A percentile compares a stretch with the other conserved stretches of the same genome.
Evolutionary conservation across 495 filamentous ascomycete species (phyloP).

Genomic region (Xylaria acuta): DNA sequence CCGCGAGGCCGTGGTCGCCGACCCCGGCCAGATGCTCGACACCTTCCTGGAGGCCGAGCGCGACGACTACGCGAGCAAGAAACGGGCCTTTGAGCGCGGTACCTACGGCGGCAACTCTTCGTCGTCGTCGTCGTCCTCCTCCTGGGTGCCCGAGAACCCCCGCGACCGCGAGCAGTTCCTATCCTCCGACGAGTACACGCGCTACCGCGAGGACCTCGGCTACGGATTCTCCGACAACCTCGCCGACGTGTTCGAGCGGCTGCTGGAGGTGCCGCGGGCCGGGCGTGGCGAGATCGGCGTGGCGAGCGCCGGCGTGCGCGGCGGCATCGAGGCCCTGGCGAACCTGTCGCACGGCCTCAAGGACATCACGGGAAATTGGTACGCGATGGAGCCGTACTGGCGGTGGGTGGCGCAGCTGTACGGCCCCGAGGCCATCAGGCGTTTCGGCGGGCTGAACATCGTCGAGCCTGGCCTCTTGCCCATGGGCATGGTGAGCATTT

Average conservation of each 20-base stretch:
- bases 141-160: constrained; percentile 31
- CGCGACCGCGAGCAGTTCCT: constrained; percentile 51
- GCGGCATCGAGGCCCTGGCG: constrained; percentile 35
- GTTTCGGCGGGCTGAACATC: constrained; percentile 67
- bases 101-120: neutral
- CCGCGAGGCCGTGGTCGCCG: constrained; percentile 57
- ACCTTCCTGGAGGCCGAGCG: constrained; percentile 54
- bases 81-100: constrained; percentile 52
- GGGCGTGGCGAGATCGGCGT: neutral
- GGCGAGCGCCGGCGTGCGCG: constrained; percentile 37
- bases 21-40: constrained; percentile 52
- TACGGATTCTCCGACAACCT: constrained; percentile 35
- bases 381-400: constrained; percentile 63
- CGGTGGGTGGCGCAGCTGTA: constrained; percentile 67
- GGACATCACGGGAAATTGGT: constrained; percentile 41
- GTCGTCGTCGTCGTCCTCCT: neutral
- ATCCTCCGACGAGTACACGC: constrained; percentile 59
- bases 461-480: constrained; percentile 67
- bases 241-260: constrained; percentile 41
- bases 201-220: constrained; percentile 55
- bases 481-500: constrained; percentile 68
- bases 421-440: constrained; percentile 61
- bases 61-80: constrained; percentile 52
- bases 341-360: constrained; percentile 25
- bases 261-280: constrained; percentile 42